These are phyloP conservation scores for Darksidea phi DNA, from an alignment of 495 filamentous ascomycete species.

Conservation along the genomic window DNA sequence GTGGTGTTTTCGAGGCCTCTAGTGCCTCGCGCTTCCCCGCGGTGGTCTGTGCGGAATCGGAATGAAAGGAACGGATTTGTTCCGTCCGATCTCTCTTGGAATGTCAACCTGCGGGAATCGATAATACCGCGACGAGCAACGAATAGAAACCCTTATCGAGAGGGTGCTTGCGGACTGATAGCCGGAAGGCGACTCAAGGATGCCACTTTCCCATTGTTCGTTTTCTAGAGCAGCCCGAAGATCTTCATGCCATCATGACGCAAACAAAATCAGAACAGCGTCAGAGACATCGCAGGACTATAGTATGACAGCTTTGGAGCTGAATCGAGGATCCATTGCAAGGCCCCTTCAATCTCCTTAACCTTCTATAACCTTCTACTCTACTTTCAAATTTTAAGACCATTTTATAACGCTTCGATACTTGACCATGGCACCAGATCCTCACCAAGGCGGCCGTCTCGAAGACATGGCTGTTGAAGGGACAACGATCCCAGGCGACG, in stretches of 20 bases:
- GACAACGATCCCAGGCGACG: constrained; percentile 56
- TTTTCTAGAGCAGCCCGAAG: too few species aligned
- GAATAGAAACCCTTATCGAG: too few species aligned
- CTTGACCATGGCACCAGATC: constrained; percentile 14
- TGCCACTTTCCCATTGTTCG: neutral
- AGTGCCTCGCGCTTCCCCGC: neutral
- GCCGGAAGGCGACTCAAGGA: neutral
- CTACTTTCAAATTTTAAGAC: neutral
- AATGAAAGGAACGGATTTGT: neutral
- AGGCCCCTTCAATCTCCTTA: neutral
- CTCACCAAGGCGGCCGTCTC: constrained; percentile 44
- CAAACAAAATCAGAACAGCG: neutral
- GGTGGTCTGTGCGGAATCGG: too few species aligned
- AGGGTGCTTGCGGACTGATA: neutral
- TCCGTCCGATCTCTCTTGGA: neutral
- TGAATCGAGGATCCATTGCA: neutral
- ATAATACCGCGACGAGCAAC: too few species aligned
- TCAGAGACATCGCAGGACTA: neutral
- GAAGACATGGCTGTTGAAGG: constrained; percentile 55
- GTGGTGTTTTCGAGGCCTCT: neutral
- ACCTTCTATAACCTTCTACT: neutral
- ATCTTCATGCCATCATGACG: constrained; percentile 13
- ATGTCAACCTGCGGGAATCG: too few species aligned
- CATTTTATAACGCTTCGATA: neutral
- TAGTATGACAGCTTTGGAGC: neutral